phyloP scores from a whole-genome alignment of 2,329 filamentous ascomycete species.

The Arthrobotrys pseudoclavata region DNA sequence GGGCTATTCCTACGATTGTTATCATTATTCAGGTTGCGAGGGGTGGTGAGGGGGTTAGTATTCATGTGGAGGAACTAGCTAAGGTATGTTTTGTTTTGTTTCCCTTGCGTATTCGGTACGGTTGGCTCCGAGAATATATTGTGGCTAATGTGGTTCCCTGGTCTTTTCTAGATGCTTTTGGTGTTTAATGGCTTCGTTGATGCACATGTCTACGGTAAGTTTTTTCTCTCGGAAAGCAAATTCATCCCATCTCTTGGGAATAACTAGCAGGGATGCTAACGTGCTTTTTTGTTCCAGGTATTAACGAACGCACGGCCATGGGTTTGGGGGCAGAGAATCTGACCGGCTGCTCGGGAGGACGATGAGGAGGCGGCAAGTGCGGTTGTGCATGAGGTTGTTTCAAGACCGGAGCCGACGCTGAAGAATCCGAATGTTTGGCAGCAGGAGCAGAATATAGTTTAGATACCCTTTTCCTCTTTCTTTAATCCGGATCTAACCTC shows the following conservation, averaged over 20 bases:
- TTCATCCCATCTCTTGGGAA: conserved; percentile 19
- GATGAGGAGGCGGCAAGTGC: conserved; percentile 11
- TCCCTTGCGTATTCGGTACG: conserved; percentile 30
- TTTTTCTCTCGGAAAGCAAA: neutral
- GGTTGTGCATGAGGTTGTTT: conserved; percentile 48
- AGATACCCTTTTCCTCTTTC: neutral
- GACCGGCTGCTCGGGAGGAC: conserved; percentile 14
- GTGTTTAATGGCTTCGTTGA: conserved; percentile 57
- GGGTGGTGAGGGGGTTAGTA: conserved; percentile 35
- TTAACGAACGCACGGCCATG: conserved; percentile 57
- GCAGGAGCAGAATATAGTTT: conserved; percentile 10
- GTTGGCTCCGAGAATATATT: conserved; percentile 55
- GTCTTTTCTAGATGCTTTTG: conserved; percentile 46
- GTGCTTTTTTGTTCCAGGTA: conserved; percentile 33
- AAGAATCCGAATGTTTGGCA: conserved; percentile 40
- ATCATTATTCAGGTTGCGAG: conserved; percentile 52
- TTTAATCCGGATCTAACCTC: neutral
- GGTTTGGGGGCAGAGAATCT: conserved; percentile 45
- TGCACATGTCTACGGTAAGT: conserved; percentile 54
- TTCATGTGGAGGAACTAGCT: conserved; percentile 50
- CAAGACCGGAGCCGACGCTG: conserved; percentile 31
- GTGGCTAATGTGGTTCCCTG: conserved; percentile 41
- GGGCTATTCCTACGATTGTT: conserved; percentile 51
- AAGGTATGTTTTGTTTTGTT: conserved; percentile 31
- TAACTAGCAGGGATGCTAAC: conserved; percentile 32